Percentiles rank a stretch among this genome's conserved stretches.
Conservation (phyloP, 371 early-diverging fungal genomes). For the Haplosporangium sp. region DNA sequence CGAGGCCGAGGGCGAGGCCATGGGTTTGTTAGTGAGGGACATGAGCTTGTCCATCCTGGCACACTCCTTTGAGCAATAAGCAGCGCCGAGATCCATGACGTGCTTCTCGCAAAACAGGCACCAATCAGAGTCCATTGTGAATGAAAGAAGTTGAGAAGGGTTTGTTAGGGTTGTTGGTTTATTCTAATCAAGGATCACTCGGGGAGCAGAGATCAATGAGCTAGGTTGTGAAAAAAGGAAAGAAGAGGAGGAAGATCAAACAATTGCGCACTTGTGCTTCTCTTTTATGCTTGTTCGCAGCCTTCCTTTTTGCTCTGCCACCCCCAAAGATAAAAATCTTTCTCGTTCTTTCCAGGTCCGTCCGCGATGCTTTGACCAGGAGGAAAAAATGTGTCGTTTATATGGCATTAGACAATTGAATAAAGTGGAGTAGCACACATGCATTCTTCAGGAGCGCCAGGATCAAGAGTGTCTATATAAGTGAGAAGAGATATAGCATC, state of each 20-base stretch:
- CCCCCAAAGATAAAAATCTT: neutral
- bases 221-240: slow-evolving; percentile 23
- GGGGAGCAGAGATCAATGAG: slow-evolving; percentile 45
- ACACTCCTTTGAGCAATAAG: slow-evolving; percentile 54
- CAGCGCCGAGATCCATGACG: slow-evolving; percentile 54
- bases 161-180: slow-evolving; percentile 4
- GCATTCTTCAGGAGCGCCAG: too few species aligned
- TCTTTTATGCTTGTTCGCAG: neutral
- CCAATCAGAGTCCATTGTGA: slow-evolving; percentile 55
- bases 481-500: slow-evolving; percentile 44
- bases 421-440: too few species aligned
- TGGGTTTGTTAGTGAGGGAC: slow-evolving; percentile 27
- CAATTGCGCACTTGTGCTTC: neutral
- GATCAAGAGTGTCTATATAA: slow-evolving; percentile 10
- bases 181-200: slow-evolving; percentile 43
- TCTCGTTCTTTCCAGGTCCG: slow-evolving; percentile 7
- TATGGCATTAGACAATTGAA: neutral
- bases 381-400: neutral
- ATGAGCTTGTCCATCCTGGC: slow-evolving; percentile 52
- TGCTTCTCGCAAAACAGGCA: slow-evolving; percentile 57
- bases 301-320: slow-evolving; percentile 15
- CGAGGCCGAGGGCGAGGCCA: slow-evolving; percentile 12
- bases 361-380: neutral
- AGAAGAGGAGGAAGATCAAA: slow-evolving; percentile 53
- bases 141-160: slow-evolving; percentile 2